Base-by-base conservation (phyloP, 106 monocot genomes). In the Allium cepa region DNA sequence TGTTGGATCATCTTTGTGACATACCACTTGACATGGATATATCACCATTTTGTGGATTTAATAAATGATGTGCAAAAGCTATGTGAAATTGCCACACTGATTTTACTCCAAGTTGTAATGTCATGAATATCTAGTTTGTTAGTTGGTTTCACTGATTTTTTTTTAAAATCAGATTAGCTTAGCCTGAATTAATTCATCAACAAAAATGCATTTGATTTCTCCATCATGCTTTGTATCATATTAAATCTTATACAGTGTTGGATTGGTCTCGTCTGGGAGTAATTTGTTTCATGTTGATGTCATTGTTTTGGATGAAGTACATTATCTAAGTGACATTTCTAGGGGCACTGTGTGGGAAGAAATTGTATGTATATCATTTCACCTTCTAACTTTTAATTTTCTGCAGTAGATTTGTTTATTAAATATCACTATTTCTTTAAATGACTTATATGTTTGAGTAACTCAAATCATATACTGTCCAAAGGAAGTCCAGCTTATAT, bases 281-380 rank as follows among this genome's bases (percentile, higher is more conserved):
- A 85, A 85, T 73, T 77, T 95, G 68, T 91, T 83, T 83, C 80
- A 88, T 69, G 91, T 95, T 62, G 94, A 95, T 80, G 90, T 81
- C 47, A 85, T 95, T 75, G 88, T 95, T 75, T 76, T 95, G 63
- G 94, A 95, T 72, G 94, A 95, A 83, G 94, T 95, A 15, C 94
- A n/a, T n/a, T n/a, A n/a, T n/a, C n/a, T n/a, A n/a, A n/a, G n/a
- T n/a, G n/a, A n/a, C n/a, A n/a, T n/a, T 78, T 95, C 94, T 60
- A 90, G 94, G 49, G 94, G 94, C 74, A 95, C 94, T 48, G 94
- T 95, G 71, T 95, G 94, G 94, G 94, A 95, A 78, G 94, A 95
- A 72, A 95, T 88, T 66, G 94, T 95, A 95, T 66, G 89, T 73
- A 62, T 13, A 71, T 50, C 17, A 60, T 60, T 58, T 71, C 49